Percentiles rank a stretch among this genome's conserved stretches.
These are phyloP conservation scores for Penicillium janthinellum DNA, from an alignment of 2,329 filamentous ascomycete species.

Conservation along the genomic window DNA sequence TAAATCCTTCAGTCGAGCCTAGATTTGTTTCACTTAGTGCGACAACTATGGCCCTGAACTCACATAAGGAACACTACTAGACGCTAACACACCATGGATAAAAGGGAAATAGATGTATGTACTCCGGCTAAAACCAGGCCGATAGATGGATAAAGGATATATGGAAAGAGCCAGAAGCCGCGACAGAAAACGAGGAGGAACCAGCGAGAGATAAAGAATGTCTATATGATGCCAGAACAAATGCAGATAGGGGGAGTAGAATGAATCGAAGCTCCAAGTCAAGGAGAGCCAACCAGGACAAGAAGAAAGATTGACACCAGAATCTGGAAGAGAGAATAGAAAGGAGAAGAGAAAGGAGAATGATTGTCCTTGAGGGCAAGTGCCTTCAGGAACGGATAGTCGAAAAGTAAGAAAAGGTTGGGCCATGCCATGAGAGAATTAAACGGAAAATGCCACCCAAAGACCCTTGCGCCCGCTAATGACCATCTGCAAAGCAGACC, in stretches of 20 bases:
- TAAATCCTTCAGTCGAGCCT: background rate
- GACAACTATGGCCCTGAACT: background rate
- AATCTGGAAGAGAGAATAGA: background rate
- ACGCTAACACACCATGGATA: background rate
- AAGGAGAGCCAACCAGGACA: conserved; percentile 7
- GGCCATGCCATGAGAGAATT: conserved; percentile 23
- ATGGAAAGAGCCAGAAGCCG: background rate
- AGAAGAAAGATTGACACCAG: background rate
- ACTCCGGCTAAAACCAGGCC: background rate
- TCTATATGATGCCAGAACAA: conserved; percentile 20
- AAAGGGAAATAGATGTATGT: background rate
- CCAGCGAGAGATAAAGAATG: conserved; percentile 8
- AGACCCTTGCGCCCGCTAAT: conserved; percentile 43
- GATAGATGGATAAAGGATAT: background rate
- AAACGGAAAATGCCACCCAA: conserved; percentile 35
- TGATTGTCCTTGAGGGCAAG: background rate
- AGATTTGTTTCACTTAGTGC: background rate
- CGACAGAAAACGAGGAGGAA: too few species aligned
- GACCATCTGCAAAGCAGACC: conserved; percentile 36
- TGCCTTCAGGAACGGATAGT: background rate
- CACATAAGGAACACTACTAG: background rate
- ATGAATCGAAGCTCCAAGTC: conserved; percentile 5
- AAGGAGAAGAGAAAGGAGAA: background rate
- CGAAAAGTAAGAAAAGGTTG: conserved; percentile 4
- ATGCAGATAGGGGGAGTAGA: conserved; percentile 1